phyloP scores from a whole-genome alignment of 495 filamentous ascomycete species.

The Aspergillus egyptiacus region DNA sequence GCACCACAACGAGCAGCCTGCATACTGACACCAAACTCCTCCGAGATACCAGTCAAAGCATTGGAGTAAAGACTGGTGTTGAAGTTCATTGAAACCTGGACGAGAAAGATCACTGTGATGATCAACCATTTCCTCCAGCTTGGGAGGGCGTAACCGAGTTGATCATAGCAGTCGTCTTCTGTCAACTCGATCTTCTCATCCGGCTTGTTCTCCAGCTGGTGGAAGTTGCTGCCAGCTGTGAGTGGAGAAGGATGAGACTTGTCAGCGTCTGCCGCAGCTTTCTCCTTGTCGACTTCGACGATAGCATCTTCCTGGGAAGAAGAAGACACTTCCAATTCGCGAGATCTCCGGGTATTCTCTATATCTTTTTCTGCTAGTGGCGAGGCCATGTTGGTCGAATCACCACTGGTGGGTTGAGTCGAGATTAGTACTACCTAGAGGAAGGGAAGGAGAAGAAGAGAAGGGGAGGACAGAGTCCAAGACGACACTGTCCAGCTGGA shows the following conservation, averaged over 20 bases:
- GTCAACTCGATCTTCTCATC: slow-evolving; percentile 41
- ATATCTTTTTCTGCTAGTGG: slow-evolving; percentile 20
- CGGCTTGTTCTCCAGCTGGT: slow-evolving; percentile 26
- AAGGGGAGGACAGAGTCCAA: slow-evolving; percentile 8
- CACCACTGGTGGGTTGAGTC: background rate
- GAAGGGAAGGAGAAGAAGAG: slow-evolving; percentile 7
- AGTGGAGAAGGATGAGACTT: slow-evolving; percentile 13
- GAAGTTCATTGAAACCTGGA: slow-evolving; percentile 55
- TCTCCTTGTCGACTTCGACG: slow-evolving; percentile 23
- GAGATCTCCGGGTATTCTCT: slow-evolving; percentile 24
- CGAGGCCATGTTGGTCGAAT: slow-evolving; percentile 11
- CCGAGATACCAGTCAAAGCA: slow-evolving; percentile 42
- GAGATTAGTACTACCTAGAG: slow-evolving; percentile 4
- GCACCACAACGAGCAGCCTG: slow-evolving; percentile 50
- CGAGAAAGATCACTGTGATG: slow-evolving; percentile 53
- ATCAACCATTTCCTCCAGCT: slow-evolving; percentile 54
- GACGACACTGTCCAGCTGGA: background rate
- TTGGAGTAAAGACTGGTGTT: slow-evolving; percentile 54
- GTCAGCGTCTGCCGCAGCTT: slow-evolving; percentile 15
- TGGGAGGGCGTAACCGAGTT: slow-evolving; percentile 50
- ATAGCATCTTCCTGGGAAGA: slow-evolving; percentile 30
- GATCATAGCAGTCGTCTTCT: slow-evolving; percentile 53
- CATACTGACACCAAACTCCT: slow-evolving; percentile 42
- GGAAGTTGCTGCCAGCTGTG: slow-evolving; percentile 12
- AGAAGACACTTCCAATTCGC: slow-evolving; percentile 33